phyloP scores from a whole-genome alignment of 2,329 filamentous ascomycete genomes.

The Colletotrichum spaethianum region DNA sequence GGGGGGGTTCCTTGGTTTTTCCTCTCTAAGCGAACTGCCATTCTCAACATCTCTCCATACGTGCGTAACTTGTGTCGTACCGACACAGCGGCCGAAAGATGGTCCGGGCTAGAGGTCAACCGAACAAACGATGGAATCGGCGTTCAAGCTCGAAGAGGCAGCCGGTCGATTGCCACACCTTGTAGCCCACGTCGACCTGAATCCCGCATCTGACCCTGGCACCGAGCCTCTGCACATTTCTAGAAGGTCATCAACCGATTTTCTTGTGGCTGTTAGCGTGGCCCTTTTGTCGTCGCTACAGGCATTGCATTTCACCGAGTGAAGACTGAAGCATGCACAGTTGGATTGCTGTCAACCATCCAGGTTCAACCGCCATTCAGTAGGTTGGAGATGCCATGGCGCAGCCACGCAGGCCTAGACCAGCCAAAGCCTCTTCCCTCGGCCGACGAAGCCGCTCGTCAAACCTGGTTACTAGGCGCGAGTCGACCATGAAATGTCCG shows the following conservation, averaged over 20 bases:
- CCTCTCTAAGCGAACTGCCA: background rate
- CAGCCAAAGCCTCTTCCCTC: constrained; percentile 12
- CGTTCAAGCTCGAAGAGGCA: constrained; percentile 39
- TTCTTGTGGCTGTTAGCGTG: constrained; percentile 7
- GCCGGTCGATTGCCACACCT: constrained; percentile 37
- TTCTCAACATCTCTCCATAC: constrained; percentile 7
- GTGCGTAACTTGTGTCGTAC: constrained; percentile 20
- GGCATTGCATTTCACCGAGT: constrained; percentile 5
- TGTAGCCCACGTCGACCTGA: constrained; percentile 32
- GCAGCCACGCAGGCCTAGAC: constrained; percentile 2
- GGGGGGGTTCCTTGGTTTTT: too few species aligned
- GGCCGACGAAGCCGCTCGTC: background rate
- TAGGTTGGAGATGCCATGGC: constrained; percentile 1
- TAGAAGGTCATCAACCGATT: constrained; percentile 29
- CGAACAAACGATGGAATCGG: constrained; percentile 33
- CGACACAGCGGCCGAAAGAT: constrained; percentile 24
- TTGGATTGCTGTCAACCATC: background rate
- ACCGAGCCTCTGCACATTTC: constrained; percentile 29
- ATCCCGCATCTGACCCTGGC: constrained; percentile 37
- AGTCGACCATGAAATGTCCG: background rate
- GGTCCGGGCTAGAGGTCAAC: constrained; percentile 17
- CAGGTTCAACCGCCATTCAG: constrained; percentile 4
- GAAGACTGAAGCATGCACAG: background rate
- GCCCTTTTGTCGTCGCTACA: constrained; percentile 22
- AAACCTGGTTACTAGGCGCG: background rate